A percentile compares a stretch with the other conserved stretches of the same genome.
Conservation (phyloP, 2,329 filamentous ascomycete species). For the Pseudocercospora crystallina region DNA sequence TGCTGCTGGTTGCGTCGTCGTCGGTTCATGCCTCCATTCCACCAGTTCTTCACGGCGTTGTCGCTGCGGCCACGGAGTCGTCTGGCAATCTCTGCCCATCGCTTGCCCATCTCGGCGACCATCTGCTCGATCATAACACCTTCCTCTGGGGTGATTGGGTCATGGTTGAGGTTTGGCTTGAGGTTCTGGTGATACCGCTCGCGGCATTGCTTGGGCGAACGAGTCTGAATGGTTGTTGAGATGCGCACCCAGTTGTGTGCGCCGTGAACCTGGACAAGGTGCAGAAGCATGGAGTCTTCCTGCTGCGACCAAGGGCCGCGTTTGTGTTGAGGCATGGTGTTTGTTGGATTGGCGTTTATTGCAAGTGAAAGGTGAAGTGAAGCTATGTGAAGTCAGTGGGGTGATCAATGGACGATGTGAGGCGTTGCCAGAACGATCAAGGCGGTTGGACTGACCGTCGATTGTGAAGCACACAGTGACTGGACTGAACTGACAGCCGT, state of each 20-base stretch:
- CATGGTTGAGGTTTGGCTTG: conserved; percentile 75
- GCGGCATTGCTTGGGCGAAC: conserved; percentile 90
- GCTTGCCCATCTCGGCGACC: conserved; percentile 76
- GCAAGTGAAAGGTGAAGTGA: conserved; percentile 4
- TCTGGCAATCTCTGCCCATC: conserved; percentile 91
- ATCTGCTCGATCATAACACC: conserved; percentile 72
- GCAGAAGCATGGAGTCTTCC: conserved; percentile 71
- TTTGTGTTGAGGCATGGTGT: conserved; percentile 55
- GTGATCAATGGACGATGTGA: conserved; percentile 3
- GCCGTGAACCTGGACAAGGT: conserved; percentile 69
- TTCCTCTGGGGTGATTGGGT: conserved; percentile 76
- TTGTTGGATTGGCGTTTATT: conserved; percentile 1
- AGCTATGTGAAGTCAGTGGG: conserved; percentile 15
- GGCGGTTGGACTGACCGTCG: conserved; percentile 21
- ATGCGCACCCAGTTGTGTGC: conserved; percentile 90
- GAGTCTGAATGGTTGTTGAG: conserved; percentile 69
- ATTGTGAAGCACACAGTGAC: conserved; percentile 7
- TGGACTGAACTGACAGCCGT: conserved; percentile 17
- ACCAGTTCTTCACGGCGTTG: conserved; percentile 98
- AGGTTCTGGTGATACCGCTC: conserved; percentile 94
- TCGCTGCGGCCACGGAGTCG: conserved; percentile 81
- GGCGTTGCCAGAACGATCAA: conserved; percentile 10
- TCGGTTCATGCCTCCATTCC: conserved; percentile 90
- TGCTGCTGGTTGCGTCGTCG: conserved; percentile 49
- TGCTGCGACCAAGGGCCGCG: conserved; percentile 80